Base-by-base conservation (phyloP, 1,139 yeast species). In the Geotrichum europaeum region DNA sequence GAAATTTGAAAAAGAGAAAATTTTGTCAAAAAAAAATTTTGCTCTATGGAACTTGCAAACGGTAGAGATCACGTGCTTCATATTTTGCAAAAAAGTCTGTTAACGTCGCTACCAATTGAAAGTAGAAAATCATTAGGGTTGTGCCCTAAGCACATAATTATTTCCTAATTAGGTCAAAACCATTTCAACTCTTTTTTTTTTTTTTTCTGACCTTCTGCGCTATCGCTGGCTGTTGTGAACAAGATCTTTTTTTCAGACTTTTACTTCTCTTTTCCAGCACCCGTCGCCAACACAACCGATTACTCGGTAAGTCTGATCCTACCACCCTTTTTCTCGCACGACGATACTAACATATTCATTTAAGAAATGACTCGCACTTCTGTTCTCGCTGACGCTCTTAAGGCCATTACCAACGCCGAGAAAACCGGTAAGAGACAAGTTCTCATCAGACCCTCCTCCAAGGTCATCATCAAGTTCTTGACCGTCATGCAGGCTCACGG, bases 351-450 rank as follows among this genome's bases (percentile, higher is more conserved):
- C 47, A n/a, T n/a, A n/a, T 18, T n/a, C 1, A 7, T n/a, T 28
- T 68, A 54, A 60, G 81, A 77, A 79, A 91, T 94, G 98, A 91
- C 98, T 78, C 94, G 98, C 85, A 84, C 97, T 73, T 94, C 99
- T 72, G 99, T 89, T 78, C 88, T 94, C 81, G 98, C 98, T 75
- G 99, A 94, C 83, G 98, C 99, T 78, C 88, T 94, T 78, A 94
- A 94, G 80, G 86, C 97, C 75, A 94, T 94, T 79, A 91, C 92
- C 92, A 94, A 94, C 80, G 99, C 99, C 79, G 99, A 94, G 84
- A 94, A 92, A 83, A 86, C 97, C 78, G 99, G 99, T 81, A 94
- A 94, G 84, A 90, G 99, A 83, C 99, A 94, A 84, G 99, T 94
- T 72, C 82, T 94, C 79, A 85, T 94, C 79, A 90, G 99, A 86